Percentiles rank a stretch among this genome's conserved stretches.
phyloP scores from a whole-genome alignment of 352 stramenopile genomes.

The Peronospora destructor region DNA sequence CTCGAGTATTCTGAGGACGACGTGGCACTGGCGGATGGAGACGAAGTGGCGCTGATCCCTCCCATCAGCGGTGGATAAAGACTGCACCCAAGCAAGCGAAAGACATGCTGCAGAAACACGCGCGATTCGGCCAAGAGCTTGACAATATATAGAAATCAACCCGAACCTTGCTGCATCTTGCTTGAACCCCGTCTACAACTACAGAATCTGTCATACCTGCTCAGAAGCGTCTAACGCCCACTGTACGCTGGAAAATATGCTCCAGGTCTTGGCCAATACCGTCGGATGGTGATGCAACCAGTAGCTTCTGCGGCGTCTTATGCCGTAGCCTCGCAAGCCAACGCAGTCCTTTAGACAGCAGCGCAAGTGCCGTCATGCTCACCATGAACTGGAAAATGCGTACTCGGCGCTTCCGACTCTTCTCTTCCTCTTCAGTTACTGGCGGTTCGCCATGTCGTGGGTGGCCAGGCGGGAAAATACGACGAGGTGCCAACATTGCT shows the following conservation, averaged over 20 bases:
- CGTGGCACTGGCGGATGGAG: conserved; percentile 40
- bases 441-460: conserved; percentile 62
- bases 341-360: conserved; percentile 51
- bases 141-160: conserved; percentile 12
- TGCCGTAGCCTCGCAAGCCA: conserved; percentile 48
- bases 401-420: conserved; percentile 57
- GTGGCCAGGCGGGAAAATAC: conserved; percentile 59
- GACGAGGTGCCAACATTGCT: conserved; percentile 57
- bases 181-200: conserved; percentile 7
- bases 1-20: conserved; percentile 64
- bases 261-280: conserved; percentile 44
- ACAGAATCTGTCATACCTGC: conserved; percentile 3
- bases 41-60: conserved; percentile 79
- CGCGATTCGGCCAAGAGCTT: not conserved
- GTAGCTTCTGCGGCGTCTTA: conserved; percentile 26
- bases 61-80: conserved; percentile 51
- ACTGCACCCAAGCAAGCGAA: not conserved
- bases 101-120: not conserved
- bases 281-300: conserved; percentile 26
- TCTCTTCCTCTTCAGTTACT: conserved; percentile 64
- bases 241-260: conserved; percentile 63
- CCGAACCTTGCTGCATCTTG: conserved; percentile 1
- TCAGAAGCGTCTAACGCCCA: conserved; percentile 32
- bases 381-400: conserved; percentile 78
- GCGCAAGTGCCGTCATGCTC: conserved; percentile 43